Evolutionary conservation across 148 eudicot genomes (phyloP).

Genomic region (Cornus florida): DNA sequence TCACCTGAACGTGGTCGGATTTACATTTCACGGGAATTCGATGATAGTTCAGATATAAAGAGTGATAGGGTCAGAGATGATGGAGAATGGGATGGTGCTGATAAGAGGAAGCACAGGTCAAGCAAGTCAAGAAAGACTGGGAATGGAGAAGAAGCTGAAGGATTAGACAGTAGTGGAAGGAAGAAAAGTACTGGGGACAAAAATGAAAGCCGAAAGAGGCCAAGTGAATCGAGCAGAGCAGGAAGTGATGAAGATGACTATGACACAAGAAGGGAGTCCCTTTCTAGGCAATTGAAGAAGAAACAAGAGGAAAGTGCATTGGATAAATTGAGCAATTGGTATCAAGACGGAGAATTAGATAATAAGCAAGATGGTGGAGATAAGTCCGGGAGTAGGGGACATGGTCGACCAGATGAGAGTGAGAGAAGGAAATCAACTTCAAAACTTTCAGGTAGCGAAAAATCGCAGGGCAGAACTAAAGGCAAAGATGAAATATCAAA

Average conservation of each 20-base stretch:
- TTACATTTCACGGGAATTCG: not conserved
- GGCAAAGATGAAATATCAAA: slow-evolving; percentile 40
- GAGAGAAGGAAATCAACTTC: slow-evolving; percentile 56
- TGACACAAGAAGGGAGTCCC: slow-evolving; percentile 51
- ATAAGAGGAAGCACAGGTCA: slow-evolving; percentile 57
- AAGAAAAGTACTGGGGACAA: slow-evolving; percentile 63
- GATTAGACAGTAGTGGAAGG: slow-evolving; percentile 50
- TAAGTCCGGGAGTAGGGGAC: slow-evolving; percentile 48
- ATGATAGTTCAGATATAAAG: not conserved
- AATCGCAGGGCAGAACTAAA: slow-evolving; percentile 44
- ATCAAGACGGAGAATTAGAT: slow-evolving; percentile 73
- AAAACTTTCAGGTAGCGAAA: slow-evolving; percentile 54
- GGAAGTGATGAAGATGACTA: slow-evolving; percentile 62
- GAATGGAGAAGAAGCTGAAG: slow-evolving; percentile 58
- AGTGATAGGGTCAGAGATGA: slow-evolving; percentile 41
- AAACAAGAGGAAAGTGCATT: slow-evolving; percentile 70
- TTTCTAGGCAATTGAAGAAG: slow-evolving; percentile 50
- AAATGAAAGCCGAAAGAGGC: slow-evolving; percentile 51
- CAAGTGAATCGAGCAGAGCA: slow-evolving; percentile 56
- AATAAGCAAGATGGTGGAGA: slow-evolving; percentile 53
- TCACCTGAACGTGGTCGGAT: not conserved
- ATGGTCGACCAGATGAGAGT: slow-evolving; percentile 48
- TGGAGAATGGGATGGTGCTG: slow-evolving; percentile 57
- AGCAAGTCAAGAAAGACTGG: slow-evolving; percentile 56
- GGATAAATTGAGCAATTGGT: slow-evolving; percentile 81